phyloP scores from a whole-genome alignment of 805 yeast species.

The Metschnikowia gelsemii region DNA sequence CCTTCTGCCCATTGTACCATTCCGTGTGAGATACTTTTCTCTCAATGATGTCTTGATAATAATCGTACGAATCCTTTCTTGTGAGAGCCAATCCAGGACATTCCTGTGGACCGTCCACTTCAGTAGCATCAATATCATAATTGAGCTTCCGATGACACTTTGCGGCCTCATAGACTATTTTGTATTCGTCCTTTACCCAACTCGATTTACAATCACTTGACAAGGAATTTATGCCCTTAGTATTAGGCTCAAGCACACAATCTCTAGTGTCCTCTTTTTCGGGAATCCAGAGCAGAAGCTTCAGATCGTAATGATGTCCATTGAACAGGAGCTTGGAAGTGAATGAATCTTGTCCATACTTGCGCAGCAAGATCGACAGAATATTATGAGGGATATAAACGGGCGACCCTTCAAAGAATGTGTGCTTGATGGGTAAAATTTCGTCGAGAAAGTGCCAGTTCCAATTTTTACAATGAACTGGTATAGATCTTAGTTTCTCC shows the following conservation, averaged over 20 bases:
- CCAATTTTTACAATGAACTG: conserved; percentile 41
- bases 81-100: conserved; percentile 39
- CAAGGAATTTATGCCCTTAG: conserved; percentile 36
- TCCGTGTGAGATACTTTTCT: conserved; percentile 6
- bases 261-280: conserved; percentile 36
- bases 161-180: conserved; percentile 26
- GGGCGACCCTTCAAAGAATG: conserved; percentile 38
- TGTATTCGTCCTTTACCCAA: conserved; percentile 36
- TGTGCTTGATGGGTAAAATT: conserved; percentile 35
- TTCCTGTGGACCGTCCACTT: conserved; percentile 24
- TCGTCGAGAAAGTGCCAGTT: conserved; percentile 41
- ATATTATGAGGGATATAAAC: conserved; percentile 37
- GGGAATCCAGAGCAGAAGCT: conserved; percentile 48
- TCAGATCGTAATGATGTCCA: conserved; percentile 41
- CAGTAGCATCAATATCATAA: conserved; percentile 25
- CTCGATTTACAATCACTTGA: conserved; percentile 14
- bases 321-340: conserved; percentile 29
- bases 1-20: conserved; percentile 11
- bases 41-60: conserved; percentile 16
- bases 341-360: conserved; percentile 33
- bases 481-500: conserved; percentile 15
- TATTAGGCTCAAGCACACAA: conserved; percentile 31
- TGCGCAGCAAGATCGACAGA: conserved; percentile 28
- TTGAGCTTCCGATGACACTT: conserved; percentile 27
- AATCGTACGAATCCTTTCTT: conserved; percentile 34